Evolutionary conservation across 108 stramenopile genomes (phyloP), one percentile per base, ranked within the genome.

Genomic region (Aurantiochytrium sp.): DNA sequence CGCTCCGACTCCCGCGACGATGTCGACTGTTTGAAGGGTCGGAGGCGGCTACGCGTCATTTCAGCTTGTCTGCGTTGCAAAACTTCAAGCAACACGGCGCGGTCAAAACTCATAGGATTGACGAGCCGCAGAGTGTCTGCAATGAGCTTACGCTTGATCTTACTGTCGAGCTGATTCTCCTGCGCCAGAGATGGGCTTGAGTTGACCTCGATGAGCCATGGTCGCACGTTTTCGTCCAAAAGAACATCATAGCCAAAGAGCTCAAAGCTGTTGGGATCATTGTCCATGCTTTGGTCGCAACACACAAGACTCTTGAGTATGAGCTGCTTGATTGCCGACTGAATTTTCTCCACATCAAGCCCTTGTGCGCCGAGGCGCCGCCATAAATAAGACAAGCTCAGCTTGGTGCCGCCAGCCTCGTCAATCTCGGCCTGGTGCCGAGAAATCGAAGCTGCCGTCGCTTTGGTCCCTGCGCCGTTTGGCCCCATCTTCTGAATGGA

Each of bases 161-260:
- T 55, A 1, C 47, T 44, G 64, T 94, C 94, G 35, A 94, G 89
- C 28, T 55, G 19, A 35, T 53, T 88, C 16, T 93, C 93, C 10
- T 92, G 88, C 6, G 89, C 94, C 72, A 94, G 60, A 5, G 93
- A 93, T 16, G 94, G 94, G 4, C 93, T 93, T 19, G 94, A 35
- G 88, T 95, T 95, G 43, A 93, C 90, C 73, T 93, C 93, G 57
- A 93, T 92, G n/a, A 93, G 93, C 92, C 92, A 93, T 2, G 92
- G 91, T n/a, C 89, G 47, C 21, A 89, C 21, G 72, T 89, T 90
- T 29, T 5, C 47, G 72, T 92, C 93, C 59, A 93, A 25, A 23
- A 93, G 92, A 5, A 93, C 89, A 89, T 93, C 93, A 90, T 92
- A 93, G 42, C 93, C 93, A 58, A 93, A 93, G 5, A 93, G 60